Evolutionary conservation across 257 asterid genomes (phyloP).

Genomic region (Paraleonurus japonicus): DNA sequence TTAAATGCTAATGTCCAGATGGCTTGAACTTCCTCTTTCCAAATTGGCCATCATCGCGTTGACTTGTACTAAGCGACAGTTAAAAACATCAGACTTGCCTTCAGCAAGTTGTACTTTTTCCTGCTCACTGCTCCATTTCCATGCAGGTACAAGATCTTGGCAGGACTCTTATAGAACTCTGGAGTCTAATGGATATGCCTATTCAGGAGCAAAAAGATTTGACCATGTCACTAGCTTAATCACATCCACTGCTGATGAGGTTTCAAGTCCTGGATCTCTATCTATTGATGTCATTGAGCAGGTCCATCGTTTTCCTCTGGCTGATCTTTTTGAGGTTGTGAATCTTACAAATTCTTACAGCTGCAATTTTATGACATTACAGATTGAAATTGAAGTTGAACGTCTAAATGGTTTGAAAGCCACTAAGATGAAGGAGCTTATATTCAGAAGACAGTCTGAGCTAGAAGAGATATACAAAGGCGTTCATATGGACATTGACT

Average conservation of each 20-base stretch:
- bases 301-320: slow-evolving; percentile 39
- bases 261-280: slow-evolving; percentile 53
- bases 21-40: slow-evolving; percentile 6
- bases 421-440: slow-evolving; percentile 70
- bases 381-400: slow-evolving; percentile 66
- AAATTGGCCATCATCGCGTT: not conserved
- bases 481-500: slow-evolving; percentile 66
- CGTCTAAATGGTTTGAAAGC: slow-evolving; percentile 56
- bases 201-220: slow-evolving; percentile 53
- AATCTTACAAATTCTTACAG: slow-evolving; percentile 14
- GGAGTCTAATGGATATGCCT: slow-evolving; percentile 67
- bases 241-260: slow-evolving; percentile 40
- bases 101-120: slow-evolving; percentile 6
- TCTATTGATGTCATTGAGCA: slow-evolving; percentile 57
- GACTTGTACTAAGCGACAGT: not conserved
- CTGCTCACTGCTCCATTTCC: slow-evolving; percentile 8
- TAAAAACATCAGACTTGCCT: not conserved
- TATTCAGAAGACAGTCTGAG: slow-evolving; percentile 66
- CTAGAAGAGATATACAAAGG: slow-evolving; percentile 61
- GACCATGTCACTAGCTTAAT: slow-evolving; percentile 47
- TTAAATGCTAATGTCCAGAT: slow-evolving; percentile 12
- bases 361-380: slow-evolving; percentile 26
- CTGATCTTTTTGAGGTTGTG: slow-evolving; percentile 4
- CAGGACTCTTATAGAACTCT: slow-evolving; percentile 50
- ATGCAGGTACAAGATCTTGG: slow-evolving; percentile 58